Conservation (phyloP, 2,329 filamentous ascomycete genomes). For the Clonostachys chloroleuca region DNA sequence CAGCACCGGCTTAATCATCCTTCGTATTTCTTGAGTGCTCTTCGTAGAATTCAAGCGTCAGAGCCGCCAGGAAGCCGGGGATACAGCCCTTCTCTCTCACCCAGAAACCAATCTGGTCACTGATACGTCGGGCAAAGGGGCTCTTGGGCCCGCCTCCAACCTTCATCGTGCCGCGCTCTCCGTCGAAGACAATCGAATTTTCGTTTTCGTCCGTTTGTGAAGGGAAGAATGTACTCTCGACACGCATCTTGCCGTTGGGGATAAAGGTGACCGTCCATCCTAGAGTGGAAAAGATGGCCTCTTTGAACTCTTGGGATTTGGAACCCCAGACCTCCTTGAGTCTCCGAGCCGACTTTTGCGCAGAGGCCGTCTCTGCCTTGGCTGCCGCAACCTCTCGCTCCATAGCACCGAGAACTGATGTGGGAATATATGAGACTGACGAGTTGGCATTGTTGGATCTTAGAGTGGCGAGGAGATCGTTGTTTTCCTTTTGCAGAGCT, state of each 20-base stretch:
- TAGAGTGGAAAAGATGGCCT: constrained; percentile 85
- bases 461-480: constrained; percentile 73
- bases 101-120: constrained; percentile 89
- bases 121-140: constrained; percentile 80
- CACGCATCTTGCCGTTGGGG: constrained; percentile 92
- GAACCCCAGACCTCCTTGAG: constrained; percentile 90
- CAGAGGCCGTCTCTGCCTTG: constrained; percentile 62
- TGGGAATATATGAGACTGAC: constrained; percentile 64
- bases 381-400: constrained; percentile 72
- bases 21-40: constrained; percentile 34
- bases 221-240: constrained; percentile 81
- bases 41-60: constrained; percentile 93
- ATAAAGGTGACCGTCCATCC: constrained; percentile 96
- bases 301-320: constrained; percentile 92
- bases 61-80: constrained; percentile 84
- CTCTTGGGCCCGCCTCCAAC: constrained; percentile 86
- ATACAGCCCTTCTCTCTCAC: constrained; percentile 91
- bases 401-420: constrained; percentile 69
- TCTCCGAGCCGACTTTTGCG: constrained; percentile 78
- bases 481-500: constrained; percentile 78
- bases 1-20: background rate
- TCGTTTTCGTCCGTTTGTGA: constrained; percentile 64
- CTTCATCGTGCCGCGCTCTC: constrained; percentile 96
- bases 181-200: constrained; percentile 79
- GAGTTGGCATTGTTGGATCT: constrained; percentile 31